A percentile compares a stretch with the other conserved stretches of the same genome.
Evolutionary conservation across 768 basidiomycete species (phyloP).

Genomic region (Tephrocybe sp.): DNA sequence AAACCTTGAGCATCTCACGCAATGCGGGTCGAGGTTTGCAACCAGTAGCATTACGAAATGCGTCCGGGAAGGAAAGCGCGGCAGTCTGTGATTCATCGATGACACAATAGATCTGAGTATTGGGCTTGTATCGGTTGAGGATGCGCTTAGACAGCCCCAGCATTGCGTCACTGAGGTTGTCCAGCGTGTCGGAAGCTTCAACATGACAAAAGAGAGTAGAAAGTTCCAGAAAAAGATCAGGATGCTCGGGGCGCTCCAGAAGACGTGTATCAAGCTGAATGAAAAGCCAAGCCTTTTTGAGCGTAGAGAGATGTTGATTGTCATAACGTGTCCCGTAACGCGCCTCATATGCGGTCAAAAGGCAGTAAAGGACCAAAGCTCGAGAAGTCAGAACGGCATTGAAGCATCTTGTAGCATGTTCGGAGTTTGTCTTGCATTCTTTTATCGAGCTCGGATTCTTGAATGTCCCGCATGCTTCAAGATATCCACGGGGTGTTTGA

Average conservation of each 20-base stretch:
- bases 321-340: too few species aligned
- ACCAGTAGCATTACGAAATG: neutral
- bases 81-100: neutral
- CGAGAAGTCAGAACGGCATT: neutral
- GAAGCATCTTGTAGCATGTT: neutral
- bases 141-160: neutral
- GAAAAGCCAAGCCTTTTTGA: neutral
- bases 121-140: neutral
- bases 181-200: neutral
- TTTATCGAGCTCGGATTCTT: neutral
- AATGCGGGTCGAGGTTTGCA: neutral
- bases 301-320: too few species aligned
- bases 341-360: neutral
- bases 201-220: neutral
- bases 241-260: neutral
- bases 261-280: neutral
- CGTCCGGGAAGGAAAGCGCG: neutral
- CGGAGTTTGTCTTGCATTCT: neutral
- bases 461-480: neutral
- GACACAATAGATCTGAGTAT: neutral
- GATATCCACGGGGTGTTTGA: neutral
- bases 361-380: neutral
- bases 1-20: neutral
- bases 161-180: neutral
- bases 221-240: neutral